phyloP scores from a whole-genome alignment of 441 rosid species.

The Corymbia citriodora region DNA sequence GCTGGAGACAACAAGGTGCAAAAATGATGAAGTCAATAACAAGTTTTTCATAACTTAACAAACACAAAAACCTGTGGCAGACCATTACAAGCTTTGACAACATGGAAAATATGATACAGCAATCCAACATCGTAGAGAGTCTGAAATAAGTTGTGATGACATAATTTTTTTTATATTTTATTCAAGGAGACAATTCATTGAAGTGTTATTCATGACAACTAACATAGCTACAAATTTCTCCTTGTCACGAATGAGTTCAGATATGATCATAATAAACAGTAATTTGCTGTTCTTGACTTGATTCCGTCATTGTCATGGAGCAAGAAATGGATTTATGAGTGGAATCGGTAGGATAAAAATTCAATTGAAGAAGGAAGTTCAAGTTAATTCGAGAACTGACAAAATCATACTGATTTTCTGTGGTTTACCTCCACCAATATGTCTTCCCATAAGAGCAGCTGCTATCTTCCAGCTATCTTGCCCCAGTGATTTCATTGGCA shows the following conservation, averaged over 20 bases:
- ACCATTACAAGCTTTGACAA: neutral
- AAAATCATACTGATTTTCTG: neutral
- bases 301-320: neutral
- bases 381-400: neutral
- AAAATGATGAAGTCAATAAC: neutral
- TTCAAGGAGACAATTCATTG: neutral
- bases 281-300: neutral
- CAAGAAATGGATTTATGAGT: neutral
- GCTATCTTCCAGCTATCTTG: conserved; percentile 88
- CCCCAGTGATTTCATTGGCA: conserved; percentile 87
- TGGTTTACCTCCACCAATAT: conserved; percentile 80
- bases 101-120: neutral
- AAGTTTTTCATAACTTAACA: neutral
- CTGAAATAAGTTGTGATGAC: neutral
- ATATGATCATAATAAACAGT: neutral
- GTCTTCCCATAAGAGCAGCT: conserved; percentile 95
- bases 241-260: neutral
- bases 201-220: neutral
- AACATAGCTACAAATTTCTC: neutral
- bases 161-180: neutral
- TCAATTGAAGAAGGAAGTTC: neutral
- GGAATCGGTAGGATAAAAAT: neutral
- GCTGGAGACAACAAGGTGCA: conserved; percentile 30
- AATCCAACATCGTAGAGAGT: neutral
- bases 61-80: neutral